A percentile compares a stretch with the other conserved stretches of the same genome.
Evolutionary conservation across 805 yeast species (phyloP).

Genomic region (Groenewaldozyma tartarivorans): DNA sequence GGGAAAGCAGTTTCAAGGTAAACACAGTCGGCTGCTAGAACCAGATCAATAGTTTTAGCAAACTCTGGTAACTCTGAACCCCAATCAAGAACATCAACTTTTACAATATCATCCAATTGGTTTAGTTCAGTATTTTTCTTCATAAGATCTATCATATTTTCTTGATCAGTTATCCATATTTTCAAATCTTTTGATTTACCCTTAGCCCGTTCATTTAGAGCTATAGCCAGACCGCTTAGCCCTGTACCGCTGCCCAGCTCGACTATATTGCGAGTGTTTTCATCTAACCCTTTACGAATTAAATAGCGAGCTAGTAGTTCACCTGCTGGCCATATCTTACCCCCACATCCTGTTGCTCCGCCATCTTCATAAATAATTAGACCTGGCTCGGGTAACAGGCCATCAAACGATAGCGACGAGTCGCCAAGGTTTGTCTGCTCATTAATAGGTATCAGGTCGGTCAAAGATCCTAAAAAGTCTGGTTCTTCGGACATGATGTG

Average conservation of each 20-base stretch:
- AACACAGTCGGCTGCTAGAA: conserved; percentile 54
- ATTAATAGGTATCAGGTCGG: conserved; percentile 25
- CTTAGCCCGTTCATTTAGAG: conserved; percentile 18
- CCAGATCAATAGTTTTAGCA: conserved; percentile 32
- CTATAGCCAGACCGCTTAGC: conserved; percentile 34
- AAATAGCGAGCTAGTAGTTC: conserved; percentile 42
- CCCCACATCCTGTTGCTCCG: conserved; percentile 55
- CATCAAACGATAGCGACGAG: conserved; percentile 32
- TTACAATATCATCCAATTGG: conserved; percentile 27
- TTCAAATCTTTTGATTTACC: conserved; percentile 20
- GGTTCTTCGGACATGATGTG: conserved; percentile 1
- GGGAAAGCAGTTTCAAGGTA: conserved; percentile 48
- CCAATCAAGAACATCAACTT: conserved; percentile 40
- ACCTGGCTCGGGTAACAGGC: conserved; percentile 27
- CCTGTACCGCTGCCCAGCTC: conserved; percentile 57
- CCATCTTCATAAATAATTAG: conserved; percentile 44
- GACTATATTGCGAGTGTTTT: conserved; percentile 25
- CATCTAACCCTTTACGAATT: conserved; percentile 20
- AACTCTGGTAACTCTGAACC: conserved; percentile 33
- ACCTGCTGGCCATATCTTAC: conserved; percentile 55
- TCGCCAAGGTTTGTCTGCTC: conserved; percentile 31
- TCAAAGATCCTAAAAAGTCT: neutral
- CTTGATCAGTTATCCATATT: conserved; percentile 42
- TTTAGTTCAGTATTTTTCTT: conserved; percentile 36
- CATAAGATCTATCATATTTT: conserved; percentile 39